Conservation (phyloP, 106 monocot genomes). For the Acanthochlamys bracteata region DNA sequence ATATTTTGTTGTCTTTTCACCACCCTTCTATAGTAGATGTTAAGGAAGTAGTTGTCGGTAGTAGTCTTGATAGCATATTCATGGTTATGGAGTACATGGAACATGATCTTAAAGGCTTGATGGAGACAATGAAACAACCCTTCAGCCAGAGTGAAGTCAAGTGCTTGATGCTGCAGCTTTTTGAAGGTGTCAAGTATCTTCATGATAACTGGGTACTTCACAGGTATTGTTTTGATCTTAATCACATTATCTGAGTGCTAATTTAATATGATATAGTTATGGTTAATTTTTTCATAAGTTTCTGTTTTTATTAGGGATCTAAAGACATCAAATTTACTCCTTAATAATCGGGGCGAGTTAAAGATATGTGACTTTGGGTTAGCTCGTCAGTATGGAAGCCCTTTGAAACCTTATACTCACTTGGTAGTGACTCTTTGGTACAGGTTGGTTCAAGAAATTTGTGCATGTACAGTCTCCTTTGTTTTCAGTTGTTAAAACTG, state of each 20-base stretch:
- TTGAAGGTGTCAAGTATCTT: constrained; percentile 63
- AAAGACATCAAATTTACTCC: constrained; percentile 16
- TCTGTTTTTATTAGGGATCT: constrained; percentile 6
- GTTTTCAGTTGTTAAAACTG: too few species aligned
- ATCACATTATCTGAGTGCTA: not conserved
- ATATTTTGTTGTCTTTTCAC: constrained; percentile 66
- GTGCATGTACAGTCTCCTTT: not conserved
- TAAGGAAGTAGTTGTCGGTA: constrained; percentile 76
- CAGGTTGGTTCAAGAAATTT: constrained; percentile 9
- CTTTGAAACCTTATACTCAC: constrained; percentile 19
- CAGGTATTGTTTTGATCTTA: constrained; percentile 25
- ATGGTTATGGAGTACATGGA: constrained; percentile 93
- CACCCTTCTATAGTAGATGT: constrained; percentile 72
- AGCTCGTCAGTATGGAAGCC: constrained; percentile 19
- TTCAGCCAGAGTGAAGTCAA: constrained; percentile 75
- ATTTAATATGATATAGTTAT: not conserved
- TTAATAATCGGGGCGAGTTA: constrained; percentile 19
- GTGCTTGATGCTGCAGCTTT: constrained; percentile 67
- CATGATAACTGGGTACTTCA: constrained; percentile 85
- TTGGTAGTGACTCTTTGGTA: constrained; percentile 26
- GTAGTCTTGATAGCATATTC: constrained; percentile 57
- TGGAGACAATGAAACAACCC: constrained; percentile 72
- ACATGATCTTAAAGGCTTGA: constrained; percentile 61
- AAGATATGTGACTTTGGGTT: constrained; percentile 27
- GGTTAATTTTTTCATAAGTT: not conserved